Evolutionary conservation across 306 rosid species (phyloP), one percentile per base, ranked within the genome.

Genomic region (Coriaria nepalensis): DNA sequence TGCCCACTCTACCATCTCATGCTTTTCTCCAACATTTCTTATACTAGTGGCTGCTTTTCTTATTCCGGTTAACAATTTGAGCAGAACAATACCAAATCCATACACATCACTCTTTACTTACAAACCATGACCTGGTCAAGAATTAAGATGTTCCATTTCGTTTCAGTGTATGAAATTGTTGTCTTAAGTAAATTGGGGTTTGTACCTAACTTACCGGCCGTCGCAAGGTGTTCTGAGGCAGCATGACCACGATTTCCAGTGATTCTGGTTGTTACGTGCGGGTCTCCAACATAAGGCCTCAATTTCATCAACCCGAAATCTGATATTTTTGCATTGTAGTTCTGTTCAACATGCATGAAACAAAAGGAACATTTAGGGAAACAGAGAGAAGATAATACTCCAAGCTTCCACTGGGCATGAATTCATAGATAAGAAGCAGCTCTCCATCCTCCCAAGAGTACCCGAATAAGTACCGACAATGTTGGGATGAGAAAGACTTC

Each of bases 91-190:
- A 9, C 97, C 97, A 36, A 81, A 90, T 4, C 97, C 97, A 35
- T 84, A 90, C n/a, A 90, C 97, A 32, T 90, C 95, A 47, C 97
- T 90, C 59, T 84, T 84, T 9, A 84, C 87, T 35, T 81, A 84
- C 57, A 90, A 70, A 70, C 84, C n/a, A n/a, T n/a, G 95, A 0
- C 97, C 97, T 90, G 84, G 69, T 59, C 4, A 62, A 52, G 29
- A 20, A 20, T 20, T 20, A 20, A 20, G 29, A 20, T 20, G 29
- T 20, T 20, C 3, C 29, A 20, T 20, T 20, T 20, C 29, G 29
- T 20, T 20, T 20, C 29, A 20, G 29, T 20, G 29, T 20, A 20
- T 20, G 29, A 20, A 20, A 20, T 3, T 20, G 29, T 1, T 20
- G 29, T 20, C 29, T 20, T 20, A 20, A 20, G 29, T 20, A 20